phyloP scores from a whole-genome alignment of 179 eudicot species.

The Beta corolliflora region DNA sequence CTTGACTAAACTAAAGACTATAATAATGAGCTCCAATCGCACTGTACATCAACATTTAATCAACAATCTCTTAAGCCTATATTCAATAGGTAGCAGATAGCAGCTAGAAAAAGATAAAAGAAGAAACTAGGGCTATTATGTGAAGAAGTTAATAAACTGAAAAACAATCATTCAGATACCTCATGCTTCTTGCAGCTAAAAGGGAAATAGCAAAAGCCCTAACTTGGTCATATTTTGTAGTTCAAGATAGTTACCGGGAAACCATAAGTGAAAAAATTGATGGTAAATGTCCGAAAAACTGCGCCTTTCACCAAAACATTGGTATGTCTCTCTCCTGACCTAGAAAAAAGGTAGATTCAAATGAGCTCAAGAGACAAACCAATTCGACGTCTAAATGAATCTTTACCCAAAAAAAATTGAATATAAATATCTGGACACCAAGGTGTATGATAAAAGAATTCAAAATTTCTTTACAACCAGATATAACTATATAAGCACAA shows the following conservation, averaged over 20 bases:
- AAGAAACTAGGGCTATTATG: not conserved
- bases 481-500: no score
- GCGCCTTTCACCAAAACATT: conserved; percentile 75
- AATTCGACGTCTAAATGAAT: not conserved
- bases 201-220: conserved; percentile 7
- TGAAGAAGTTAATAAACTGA: not conserved
- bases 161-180: conserved; percentile 7
- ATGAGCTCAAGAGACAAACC: conserved; percentile 17
- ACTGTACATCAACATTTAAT: not conserved
- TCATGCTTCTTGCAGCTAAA: conserved; percentile 11
- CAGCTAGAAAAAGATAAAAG: not conserved
- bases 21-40: not conserved
- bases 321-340: conserved; percentile 94
- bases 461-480: no score
- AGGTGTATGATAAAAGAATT: not conserved
- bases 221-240: conserved; percentile 26
- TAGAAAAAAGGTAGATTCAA: conserved; percentile 40
- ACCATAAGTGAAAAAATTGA: conserved; percentile 98
- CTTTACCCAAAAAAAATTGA: not conserved
- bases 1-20: not conserved
- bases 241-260: conserved; percentile 82
- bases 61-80: not conserved
- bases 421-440: not conserved
- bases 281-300: conserved; percentile 87
- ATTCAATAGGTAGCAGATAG: not conserved